Conservation (phyloP, 495 filamentous ascomycete genomes). For the Penicillium waksmanii region DNA sequence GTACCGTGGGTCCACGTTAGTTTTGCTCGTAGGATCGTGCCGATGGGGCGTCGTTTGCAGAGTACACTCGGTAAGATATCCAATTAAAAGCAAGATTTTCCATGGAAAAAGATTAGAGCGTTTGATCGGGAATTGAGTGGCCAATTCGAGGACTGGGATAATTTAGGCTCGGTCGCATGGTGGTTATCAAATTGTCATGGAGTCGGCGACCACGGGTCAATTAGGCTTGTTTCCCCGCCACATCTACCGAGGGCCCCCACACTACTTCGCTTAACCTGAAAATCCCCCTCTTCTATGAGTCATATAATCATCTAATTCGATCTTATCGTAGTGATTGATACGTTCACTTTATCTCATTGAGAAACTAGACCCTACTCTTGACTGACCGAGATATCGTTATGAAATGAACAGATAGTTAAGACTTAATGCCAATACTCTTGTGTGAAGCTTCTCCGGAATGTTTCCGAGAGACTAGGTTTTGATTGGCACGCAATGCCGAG, state of each 20-base stretch:
- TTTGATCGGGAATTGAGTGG: not conserved
- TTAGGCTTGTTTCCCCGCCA: constrained; percentile 5
- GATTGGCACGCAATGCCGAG: not conserved
- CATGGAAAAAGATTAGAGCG: not conserved
- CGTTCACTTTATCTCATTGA: not conserved
- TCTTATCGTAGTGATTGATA: not conserved
- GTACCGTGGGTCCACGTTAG: not conserved
- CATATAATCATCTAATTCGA: not conserved
- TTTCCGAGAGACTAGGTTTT: not conserved
- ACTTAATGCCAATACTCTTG: not conserved
- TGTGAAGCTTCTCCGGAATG: not conserved
- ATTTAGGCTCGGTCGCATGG: constrained; percentile 5
- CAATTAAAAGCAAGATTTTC: constrained; percentile 1
- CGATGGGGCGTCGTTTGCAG: not conserved
- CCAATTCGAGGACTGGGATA: not conserved
- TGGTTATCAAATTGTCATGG: constrained; percentile 3
- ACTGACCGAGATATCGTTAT: not conserved
- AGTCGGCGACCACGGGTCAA: not conserved
- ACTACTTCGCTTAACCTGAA: not conserved
- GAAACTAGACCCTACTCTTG: not conserved
- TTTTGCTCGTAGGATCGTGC: not conserved
- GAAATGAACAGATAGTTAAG: not conserved
- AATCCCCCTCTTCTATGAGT: not conserved
- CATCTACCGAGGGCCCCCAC: not conserved
- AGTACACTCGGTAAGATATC: not conserved